Base-by-base conservation (phyloP, 2,329 filamentous ascomycete species). In the Claviceps capensis region DNA sequence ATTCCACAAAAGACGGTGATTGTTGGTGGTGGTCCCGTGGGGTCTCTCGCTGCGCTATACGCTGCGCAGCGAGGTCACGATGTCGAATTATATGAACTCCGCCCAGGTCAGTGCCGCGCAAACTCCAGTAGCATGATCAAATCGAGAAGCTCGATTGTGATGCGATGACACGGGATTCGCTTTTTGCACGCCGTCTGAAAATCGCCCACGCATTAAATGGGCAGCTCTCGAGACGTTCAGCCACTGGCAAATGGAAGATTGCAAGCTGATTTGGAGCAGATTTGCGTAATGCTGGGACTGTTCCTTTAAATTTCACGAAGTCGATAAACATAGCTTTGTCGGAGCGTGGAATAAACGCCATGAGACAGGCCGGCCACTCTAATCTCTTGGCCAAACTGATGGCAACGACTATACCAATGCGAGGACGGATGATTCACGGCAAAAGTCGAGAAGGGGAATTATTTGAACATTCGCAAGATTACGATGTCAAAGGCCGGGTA, bases 241-340 rank as follows among this genome's bases (percentile, higher is more conserved):
- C 16, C 9, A 23, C 36, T 2, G 17, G 19, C 30, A 6, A 11
- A 2, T 44, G 13, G n/a, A 17, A 26, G 17, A 16, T 26, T 16
- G 17, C 9, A 43, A 47, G 34, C 50, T 51, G 26, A 50, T 17
- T 8, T 26, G 26, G 8, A 37, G n/a, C 37, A 97, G 93, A 98
- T 71, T 82, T 97, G 48, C 83, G 93, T 42, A 83, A 94, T 65
- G 83, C 86, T 2, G 78, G 81, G 2, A 95, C 87, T 0, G 82
- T 83, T 34, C 90, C 91, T 3, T 75, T 97, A 55, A 96, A 96
- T 68, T 96, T 96, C 64, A 95, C 90, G 55, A 95, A 89, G 67
- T 97, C 93, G n/a, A 98, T 98, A 73, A 98, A 98, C 64, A 72
- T 98, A 52, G 91, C 93, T 22, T 75, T 98, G 1, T 97, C 93